Percentiles rank a stretch among this genome's conserved stretches.
These are phyloP conservation scores for Aphanomyces cochlioides DNA, from an alignment of 352 stramenopile genomes.

Conservation along the genomic window DNA sequence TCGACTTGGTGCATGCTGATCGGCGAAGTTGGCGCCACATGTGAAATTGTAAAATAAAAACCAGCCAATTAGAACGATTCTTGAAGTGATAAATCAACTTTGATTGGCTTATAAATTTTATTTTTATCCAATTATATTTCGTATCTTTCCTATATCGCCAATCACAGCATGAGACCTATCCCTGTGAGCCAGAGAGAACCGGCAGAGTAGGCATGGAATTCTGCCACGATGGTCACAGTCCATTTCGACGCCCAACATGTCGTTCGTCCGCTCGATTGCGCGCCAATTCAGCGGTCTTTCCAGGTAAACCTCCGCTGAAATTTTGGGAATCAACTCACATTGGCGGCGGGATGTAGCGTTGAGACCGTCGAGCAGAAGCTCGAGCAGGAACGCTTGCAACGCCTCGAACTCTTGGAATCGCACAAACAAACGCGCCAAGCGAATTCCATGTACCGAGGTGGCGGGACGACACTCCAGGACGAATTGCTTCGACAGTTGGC, in stretches of 20 bases:
- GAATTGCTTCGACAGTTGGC: neutral
- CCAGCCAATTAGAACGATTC: neutral
- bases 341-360: conserved; percentile 9
- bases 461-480: conserved; percentile 20
- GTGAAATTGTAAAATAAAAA: no score
- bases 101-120: neutral
- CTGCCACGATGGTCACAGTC: no score
- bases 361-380: conserved; percentile 26
- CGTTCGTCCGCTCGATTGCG: conserved; percentile 26
- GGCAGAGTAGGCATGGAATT: neutral
- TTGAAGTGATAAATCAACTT: neutral
- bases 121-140: conserved; percentile 1
- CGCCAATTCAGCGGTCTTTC: conserved; percentile 28
- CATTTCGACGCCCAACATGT: conserved; percentile 18
- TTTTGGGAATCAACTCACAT: neutral
- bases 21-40: neutral
- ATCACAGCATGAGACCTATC: conserved; percentile 6
- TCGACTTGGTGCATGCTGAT: neutral
- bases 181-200: conserved; percentile 13
- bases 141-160: neutral
- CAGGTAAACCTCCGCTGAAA: neutral
- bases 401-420: neutral
- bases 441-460: conserved; percentile 16
- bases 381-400: conserved; percentile 10
- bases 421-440: conserved; percentile 5